A percentile compares a stretch with the other conserved stretches of the same genome.
phyloP scores from a whole-genome alignment of 176 grass and related monocot species.

The Oryza longistaminata region DNA sequence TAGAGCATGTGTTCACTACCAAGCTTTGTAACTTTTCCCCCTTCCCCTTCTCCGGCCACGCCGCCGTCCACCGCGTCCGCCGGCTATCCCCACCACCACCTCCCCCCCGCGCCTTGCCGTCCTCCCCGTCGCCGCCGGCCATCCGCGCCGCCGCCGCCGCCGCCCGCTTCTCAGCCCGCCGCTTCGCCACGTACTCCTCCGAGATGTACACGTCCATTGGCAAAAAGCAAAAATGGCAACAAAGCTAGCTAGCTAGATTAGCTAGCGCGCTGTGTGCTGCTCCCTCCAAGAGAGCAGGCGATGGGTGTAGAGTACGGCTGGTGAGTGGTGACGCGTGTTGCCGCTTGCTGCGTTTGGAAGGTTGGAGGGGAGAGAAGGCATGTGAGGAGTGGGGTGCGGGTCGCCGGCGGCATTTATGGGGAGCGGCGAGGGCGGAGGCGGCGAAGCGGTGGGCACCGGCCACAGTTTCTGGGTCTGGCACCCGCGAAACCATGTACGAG shows the following conservation, averaged over 20 bases:
- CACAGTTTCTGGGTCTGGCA: slow-evolving; percentile 23
- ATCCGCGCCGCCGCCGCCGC: slow-evolving; percentile 20
- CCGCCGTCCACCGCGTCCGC: slow-evolving; percentile 30
- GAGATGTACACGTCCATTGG: slow-evolving; percentile 96
- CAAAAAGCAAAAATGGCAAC: too few relatives aligned
- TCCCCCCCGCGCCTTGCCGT: slow-evolving; percentile 1
- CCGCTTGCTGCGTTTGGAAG: neutral
- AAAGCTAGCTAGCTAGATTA: too few relatives aligned
- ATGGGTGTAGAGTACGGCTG: neutral
- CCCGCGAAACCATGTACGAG: slow-evolving; percentile 19
- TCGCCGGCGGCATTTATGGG: slow-evolving; percentile 35
- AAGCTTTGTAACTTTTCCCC: too few relatives aligned
- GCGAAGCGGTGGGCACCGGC: slow-evolving; percentile 49
- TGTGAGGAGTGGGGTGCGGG: neutral
- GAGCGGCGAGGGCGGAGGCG: neutral
- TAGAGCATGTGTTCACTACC: too few relatives aligned
- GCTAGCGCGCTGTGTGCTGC: too few relatives aligned
- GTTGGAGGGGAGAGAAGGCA: neutral
- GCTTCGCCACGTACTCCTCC: slow-evolving; percentile 65
- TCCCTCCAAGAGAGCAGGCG: slow-evolving; percentile 1
- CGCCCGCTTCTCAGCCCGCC: slow-evolving; percentile 58
- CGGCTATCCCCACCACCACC: neutral
- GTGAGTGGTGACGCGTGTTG: neutral
- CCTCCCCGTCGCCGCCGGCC: neutral
- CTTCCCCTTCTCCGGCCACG: slow-evolving; percentile 25